phyloP scores from a whole-genome alignment of 352 stramenopile species.

The Phytophthora cryptogea region DNA sequence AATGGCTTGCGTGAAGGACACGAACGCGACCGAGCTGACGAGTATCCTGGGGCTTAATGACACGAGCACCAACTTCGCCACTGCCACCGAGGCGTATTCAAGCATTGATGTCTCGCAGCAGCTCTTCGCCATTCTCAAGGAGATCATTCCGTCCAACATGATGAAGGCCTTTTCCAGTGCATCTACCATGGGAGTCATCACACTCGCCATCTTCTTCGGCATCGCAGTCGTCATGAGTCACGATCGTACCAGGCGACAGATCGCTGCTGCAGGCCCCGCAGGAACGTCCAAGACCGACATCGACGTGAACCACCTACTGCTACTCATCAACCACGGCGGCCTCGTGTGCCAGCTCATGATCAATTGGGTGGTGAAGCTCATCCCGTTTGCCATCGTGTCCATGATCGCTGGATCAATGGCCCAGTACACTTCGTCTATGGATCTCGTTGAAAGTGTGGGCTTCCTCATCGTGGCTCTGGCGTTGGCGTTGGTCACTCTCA shows the following conservation, averaged over 20 bases:
- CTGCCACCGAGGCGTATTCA: slow-evolving; percentile 23
- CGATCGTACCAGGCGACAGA: slow-evolving; percentile 34
- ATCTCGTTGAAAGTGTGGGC: slow-evolving; percentile 53
- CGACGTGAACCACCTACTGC: slow-evolving; percentile 61
- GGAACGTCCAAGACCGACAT: slow-evolving; percentile 28
- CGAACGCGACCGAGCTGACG: slow-evolving; percentile 28
- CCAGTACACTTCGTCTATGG: slow-evolving; percentile 45
- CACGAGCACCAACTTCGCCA: slow-evolving; percentile 46
- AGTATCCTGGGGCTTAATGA: slow-evolving; percentile 57
- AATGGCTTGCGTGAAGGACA: slow-evolving; percentile 40
- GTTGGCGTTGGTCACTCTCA: slow-evolving; percentile 48
- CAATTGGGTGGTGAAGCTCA: slow-evolving; percentile 65
- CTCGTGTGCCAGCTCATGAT: slow-evolving; percentile 73
- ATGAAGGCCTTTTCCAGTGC: slow-evolving; percentile 53
- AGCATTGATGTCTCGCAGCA: slow-evolving; percentile 65
- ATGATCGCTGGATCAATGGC: slow-evolving; percentile 73
- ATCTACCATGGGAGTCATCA: slow-evolving; percentile 71
- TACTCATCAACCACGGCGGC: slow-evolving; percentile 67
- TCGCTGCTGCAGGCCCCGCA: slow-evolving; percentile 10
- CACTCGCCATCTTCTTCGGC: slow-evolving; percentile 69
- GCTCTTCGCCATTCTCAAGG: slow-evolving; percentile 63
- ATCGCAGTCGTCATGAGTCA: slow-evolving; percentile 62
- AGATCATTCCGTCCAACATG: slow-evolving; percentile 73
- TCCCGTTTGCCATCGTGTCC: slow-evolving; percentile 72
- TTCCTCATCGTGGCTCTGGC: slow-evolving; percentile 55